Conservation (phyloP, 2,329 filamentous ascomycete genomes). For the Septoria petroselini region DNA sequence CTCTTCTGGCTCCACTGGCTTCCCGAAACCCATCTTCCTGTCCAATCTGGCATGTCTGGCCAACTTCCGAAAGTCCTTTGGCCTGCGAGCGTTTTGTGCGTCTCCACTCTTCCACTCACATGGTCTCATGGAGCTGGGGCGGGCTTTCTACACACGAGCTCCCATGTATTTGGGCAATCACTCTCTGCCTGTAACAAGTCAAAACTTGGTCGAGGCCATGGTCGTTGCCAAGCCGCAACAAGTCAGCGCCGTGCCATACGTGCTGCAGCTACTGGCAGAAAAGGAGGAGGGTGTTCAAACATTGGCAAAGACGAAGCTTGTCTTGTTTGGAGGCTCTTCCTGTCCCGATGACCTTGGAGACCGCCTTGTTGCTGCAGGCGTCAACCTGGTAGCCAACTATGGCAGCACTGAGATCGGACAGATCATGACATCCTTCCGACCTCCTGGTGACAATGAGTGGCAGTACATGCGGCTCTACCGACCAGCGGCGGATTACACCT, state of each 20-base stretch:
- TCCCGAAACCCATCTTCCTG: constrained; percentile 61
- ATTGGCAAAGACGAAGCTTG: constrained; percentile 32
- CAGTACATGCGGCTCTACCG: constrained; percentile 52
- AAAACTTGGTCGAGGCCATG: constrained; percentile 34
- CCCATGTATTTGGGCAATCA: constrained; percentile 55
- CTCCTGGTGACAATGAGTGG: constrained; percentile 56
- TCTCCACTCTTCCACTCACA: constrained; percentile 60
- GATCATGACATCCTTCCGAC: constrained; percentile 59
- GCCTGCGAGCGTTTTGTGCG: constrained; percentile 53
- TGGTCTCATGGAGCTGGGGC: constrained; percentile 55
- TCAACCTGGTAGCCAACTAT: constrained; percentile 39
- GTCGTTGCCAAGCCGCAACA: constrained; percentile 47
- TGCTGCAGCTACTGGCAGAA: constrained; percentile 61
- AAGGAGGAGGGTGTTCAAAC: constrained; percentile 48
- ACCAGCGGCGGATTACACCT: constrained; percentile 31
- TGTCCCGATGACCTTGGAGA: constrained; percentile 39
- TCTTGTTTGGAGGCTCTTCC: constrained; percentile 36
- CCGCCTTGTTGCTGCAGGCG: constrained; percentile 33
- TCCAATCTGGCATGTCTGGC: constrained; percentile 52
- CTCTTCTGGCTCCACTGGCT: constrained; percentile 55
- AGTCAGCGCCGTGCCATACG: constrained; percentile 59
- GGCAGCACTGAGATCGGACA: constrained; percentile 59
- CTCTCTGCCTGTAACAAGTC: constrained; percentile 52
- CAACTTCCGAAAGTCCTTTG: constrained; percentile 49
- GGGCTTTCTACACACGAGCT: constrained; percentile 52